phyloP scores from a whole-genome alignment of 176 grass and related monocot genomes.

The Aegilops speltoides region DNA sequence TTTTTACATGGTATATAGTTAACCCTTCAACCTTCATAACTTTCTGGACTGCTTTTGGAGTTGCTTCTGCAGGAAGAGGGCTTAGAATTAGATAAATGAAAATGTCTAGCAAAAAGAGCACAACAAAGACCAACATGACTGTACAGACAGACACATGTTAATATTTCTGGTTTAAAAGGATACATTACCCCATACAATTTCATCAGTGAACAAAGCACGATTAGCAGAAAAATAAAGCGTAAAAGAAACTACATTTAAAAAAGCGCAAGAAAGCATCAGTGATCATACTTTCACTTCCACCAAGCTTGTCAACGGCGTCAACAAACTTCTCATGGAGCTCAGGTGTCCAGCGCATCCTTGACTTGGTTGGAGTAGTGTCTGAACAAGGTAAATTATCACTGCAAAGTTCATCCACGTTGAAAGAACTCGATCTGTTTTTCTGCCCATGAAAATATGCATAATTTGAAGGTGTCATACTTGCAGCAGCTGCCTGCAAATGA shows the following conservation, averaged over 20 bases:
- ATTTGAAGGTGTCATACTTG: constrained; percentile 10
- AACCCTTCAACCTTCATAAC: constrained; percentile 81
- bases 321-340: constrained; percentile 82
- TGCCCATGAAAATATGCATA: constrained; percentile 24
- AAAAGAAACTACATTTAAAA: neutral
- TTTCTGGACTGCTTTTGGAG: constrained; percentile 83
- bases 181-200: neutral
- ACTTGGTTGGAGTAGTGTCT: constrained; percentile 40
- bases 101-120: neutral
- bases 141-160: neutral
- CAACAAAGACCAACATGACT: neutral
- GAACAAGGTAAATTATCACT: constrained; percentile 35
- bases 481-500: constrained; percentile 44
- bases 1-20: constrained; percentile 94
- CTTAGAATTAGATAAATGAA: neutral
- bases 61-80: constrained; percentile 61
- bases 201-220: neutral
- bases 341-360: constrained; percentile 79
- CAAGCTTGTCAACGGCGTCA: constrained; percentile 70
- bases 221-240: constrained; percentile 2
- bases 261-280: constrained; percentile 7
- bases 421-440: constrained; percentile 28
- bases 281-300: constrained; percentile 78
- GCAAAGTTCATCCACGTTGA: constrained; percentile 38
- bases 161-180: neutral